Evolutionary conservation across 805 yeast species (phyloP), one percentile per base, ranked within the genome.

Genomic region (Ogataea paraovalis): DNA sequence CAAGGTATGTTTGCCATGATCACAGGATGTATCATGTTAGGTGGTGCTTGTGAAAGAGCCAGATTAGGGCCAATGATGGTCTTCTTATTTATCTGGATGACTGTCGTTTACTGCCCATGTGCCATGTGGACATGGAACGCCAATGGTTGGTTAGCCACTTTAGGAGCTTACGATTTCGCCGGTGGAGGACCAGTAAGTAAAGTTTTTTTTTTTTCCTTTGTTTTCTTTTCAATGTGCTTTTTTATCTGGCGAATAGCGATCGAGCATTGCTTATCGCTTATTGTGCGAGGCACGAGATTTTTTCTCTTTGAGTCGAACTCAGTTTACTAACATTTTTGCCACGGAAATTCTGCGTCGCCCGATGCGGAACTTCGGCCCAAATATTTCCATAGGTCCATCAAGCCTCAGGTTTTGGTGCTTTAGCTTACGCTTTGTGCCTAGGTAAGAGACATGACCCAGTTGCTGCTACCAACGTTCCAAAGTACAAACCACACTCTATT

Each of bases 61-160:
- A 79, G 98, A 62, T 79, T 94, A 54, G 92, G 92, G 38, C 98
- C 99, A 51, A 87, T 91, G 92, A 87, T 94, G 92, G 80, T 94
- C 28, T 92, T 90, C 74, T 73, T 92, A 55, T 94, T 94, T 69
- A 70, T 87, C 56, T 94, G 97, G 97, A 80, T 87, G 74, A 90
- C 98, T 9, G 79, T 94, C 41, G 99, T 94, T 40, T 94, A 94
- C 78, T 85, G 95, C 68, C 97, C 97, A 47, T 78, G 86, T 67
- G 99, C 98, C 16, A 86, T 85, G 72, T 92, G 98, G 98, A 87
- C 96, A 22, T 94, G 99, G 99, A 92, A 92, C 68, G 79, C 84
- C 22, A 78, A 78, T 48, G 99, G 99, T 45, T 94, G 98, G 99
- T 76, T 92, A 55, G 78, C 75, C 47, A 69, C 70, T 41, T 75